These are phyloP conservation scores for Pseudopyricularia javanii DNA, from an alignment of 2,329 filamentous ascomycete genomes.

Conservation along the genomic window DNA sequence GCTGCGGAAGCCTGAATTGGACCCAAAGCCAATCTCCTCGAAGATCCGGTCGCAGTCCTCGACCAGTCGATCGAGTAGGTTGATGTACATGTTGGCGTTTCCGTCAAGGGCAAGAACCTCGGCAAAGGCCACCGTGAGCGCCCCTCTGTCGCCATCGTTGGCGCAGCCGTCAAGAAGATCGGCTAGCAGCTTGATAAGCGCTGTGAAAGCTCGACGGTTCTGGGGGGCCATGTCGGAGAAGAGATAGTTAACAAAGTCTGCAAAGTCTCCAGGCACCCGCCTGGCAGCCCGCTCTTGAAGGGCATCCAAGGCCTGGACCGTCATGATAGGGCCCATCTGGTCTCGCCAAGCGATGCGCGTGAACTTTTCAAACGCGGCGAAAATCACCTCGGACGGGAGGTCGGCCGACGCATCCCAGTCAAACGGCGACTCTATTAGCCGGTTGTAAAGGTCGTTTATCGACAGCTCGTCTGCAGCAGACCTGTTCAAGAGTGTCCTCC, in stretches of 20 bases:
- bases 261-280: constrained; percentile 60
- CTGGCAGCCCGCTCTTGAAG: constrained; percentile 60
- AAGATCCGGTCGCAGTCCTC: constrained; percentile 87
- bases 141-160: constrained; percentile 83
- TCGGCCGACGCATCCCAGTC: constrained; percentile 67
- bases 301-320: constrained; percentile 55
- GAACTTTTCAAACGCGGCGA: constrained; percentile 90
- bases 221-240: constrained; percentile 57
- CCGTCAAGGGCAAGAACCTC: constrained; percentile 73
- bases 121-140: constrained; percentile 77
- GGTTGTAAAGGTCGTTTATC: constrained; percentile 85
- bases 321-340: constrained; percentile 76
- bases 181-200: constrained; percentile 73
- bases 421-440: constrained; percentile 69
- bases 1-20: constrained; percentile 34
- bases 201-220: constrained; percentile 65
- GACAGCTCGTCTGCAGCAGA: constrained; percentile 60
- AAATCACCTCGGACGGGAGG: constrained; percentile 69
- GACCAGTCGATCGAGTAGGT: constrained; percentile 75
- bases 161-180: constrained; percentile 81
- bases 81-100: constrained; percentile 72
- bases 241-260: constrained; percentile 52
- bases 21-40: constrained; percentile 39
- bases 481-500: constrained; percentile 60
- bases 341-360: constrained; percentile 78